Conservation (phyloP, 805 yeast genomes). For the Hanseniaspora jakobsenii region DNA sequence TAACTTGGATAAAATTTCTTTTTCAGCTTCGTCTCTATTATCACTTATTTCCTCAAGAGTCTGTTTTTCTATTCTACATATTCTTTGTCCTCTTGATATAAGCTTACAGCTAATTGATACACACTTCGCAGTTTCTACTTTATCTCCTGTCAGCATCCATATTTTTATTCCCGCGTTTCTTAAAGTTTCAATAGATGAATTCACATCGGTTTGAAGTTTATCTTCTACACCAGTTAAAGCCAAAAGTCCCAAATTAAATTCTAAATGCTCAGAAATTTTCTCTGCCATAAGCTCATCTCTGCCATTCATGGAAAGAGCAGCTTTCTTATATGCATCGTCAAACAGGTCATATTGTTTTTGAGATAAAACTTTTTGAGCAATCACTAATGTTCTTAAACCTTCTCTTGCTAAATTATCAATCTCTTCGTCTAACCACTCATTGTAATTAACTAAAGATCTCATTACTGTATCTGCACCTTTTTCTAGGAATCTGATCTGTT, state of each 20-base stretch:
- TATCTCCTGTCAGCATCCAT: slow-evolving; percentile 99
- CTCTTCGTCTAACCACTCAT: slow-evolving; percentile 97
- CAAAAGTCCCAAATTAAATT: slow-evolving; percentile 67
- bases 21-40: slow-evolving; percentile 55
- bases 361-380: slow-evolving; percentile 69
- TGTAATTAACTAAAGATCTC: slow-evolving; percentile 66
- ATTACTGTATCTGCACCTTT: slow-evolving; percentile 97
- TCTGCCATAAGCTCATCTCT: slow-evolving; percentile 66
- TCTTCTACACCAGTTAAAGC: slow-evolving; percentile 98
- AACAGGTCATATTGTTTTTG: slow-evolving; percentile 49
- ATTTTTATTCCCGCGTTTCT: slow-evolving; percentile 94
- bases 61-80: slow-evolving; percentile 69
- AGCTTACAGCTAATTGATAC: slow-evolving; percentile 92
- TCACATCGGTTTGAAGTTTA: slow-evolving; percentile 80
- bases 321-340: slow-evolving; percentile 50
- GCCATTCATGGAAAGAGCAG: slow-evolving; percentile 64
- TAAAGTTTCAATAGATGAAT: slow-evolving; percentile 77
- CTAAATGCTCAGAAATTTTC: slow-evolving; percentile 58
- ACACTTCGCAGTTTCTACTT: slow-evolving; percentile 96
- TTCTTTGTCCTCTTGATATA: slow-evolving; percentile 85
- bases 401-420: slow-evolving; percentile 97
- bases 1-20: slow-evolving; percentile 67
- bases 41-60: slow-evolving; percentile 29
- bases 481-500: slow-evolving; percentile 62
- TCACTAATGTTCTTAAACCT: slow-evolving; percentile 87